These are phyloP conservation scores for Cajanus cajan DNA, from an alignment of 306 rosid genomes.

Conservation along the genomic window DNA sequence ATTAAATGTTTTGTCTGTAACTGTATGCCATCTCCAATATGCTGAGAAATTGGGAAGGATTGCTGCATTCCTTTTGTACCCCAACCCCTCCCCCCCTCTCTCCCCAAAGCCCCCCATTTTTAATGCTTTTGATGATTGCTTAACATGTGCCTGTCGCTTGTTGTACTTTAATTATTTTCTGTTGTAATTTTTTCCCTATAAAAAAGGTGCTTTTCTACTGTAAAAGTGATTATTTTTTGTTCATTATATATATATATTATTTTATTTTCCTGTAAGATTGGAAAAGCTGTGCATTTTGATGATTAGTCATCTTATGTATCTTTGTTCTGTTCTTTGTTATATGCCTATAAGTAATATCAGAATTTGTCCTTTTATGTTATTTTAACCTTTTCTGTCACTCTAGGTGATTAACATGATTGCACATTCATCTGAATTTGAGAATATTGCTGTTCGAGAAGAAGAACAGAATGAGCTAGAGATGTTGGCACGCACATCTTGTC, in stretches of 20 bases:
- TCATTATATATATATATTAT: background rate
- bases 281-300: background rate
- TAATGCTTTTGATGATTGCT: background rate
- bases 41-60: conserved; percentile 4
- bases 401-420: conserved; percentile 96
- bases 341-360: background rate
- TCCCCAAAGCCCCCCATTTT: background rate
- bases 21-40: background rate
- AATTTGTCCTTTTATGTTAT: conserved; percentile 4
- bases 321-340: background rate
- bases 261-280: background rate
- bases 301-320: background rate
- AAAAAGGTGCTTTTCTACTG: background rate
- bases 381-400: conserved; percentile 25
- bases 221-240: background rate
- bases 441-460: conserved; percentile 97
- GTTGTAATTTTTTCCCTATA: background rate
- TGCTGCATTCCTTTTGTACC: background rate
- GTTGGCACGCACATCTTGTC: conserved; percentile 73
- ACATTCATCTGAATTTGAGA: conserved; percentile 91
- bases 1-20: background rate
- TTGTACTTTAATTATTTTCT: background rate
- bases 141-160: background rate
- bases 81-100: too few species aligned
- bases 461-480: conserved; percentile 93